Evolutionary conservation across 805 yeast species (phyloP).

Genomic region (Lipomyces mesembrius): DNA sequence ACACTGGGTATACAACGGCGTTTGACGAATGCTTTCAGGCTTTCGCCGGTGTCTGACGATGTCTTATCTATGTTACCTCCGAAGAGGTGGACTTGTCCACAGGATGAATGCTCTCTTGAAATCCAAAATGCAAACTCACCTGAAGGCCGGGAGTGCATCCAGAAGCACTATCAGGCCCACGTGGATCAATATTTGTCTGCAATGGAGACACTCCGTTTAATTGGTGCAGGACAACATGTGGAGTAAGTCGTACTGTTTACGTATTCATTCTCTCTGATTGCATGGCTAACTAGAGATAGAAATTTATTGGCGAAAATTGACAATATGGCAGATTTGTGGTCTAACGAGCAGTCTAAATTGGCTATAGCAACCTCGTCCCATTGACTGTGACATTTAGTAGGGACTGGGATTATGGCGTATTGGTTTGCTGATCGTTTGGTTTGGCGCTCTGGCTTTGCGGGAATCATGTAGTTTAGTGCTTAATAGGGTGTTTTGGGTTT

Average conservation of each 20-base stretch:
- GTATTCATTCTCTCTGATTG: not conserved
- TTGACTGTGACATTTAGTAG: not conserved
- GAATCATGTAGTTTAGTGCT: not conserved
- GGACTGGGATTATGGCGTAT: not conserved
- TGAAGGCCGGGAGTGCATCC: conserved; percentile 26
- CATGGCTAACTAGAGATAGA: not conserved
- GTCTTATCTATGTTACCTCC: conserved; percentile 6
- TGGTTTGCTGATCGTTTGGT: not conserved
- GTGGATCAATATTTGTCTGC: conserved; percentile 27
- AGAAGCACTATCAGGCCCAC: conserved; percentile 31
- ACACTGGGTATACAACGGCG: conserved; percentile 22
- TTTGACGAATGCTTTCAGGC: conserved; percentile 19
- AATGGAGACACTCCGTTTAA: conserved; percentile 21
- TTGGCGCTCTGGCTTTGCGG: not conserved
- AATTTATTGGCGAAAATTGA: conserved; percentile 25
- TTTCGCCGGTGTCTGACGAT: not conserved
- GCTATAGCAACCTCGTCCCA: not conserved
- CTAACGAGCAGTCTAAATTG: conserved; percentile 7
- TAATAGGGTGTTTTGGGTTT: no score
- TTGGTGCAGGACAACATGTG: conserved; percentile 21
- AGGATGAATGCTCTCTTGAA: conserved; percentile 21
- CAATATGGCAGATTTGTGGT: conserved; percentile 25
- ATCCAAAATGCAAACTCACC: conserved; percentile 20
- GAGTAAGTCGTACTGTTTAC: not conserved
- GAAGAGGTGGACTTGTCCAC: conserved; percentile 30